Base-by-base conservation (phyloP, 805 yeast genomes). In the Monosporozyma aquatica region DNA sequence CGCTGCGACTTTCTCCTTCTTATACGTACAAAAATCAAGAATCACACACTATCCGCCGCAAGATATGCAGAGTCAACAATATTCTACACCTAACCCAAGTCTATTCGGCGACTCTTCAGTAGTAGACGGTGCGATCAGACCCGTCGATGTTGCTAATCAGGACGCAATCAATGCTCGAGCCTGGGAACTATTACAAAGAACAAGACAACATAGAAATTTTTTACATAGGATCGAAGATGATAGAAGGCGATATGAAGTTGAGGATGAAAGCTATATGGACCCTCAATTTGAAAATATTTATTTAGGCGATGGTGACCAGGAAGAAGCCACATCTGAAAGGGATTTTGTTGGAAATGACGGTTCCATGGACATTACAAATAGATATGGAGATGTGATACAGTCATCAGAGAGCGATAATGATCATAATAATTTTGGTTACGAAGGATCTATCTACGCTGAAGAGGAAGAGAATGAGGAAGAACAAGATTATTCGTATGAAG, bases 111-210 rank as follows among this genome's bases (percentile, higher is more conserved):
- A 38, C n/a, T 27, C 14, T 15, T 28, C 37, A 14, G 11, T 13
- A 10, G 45, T 7, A 32, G 18, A 10, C 18, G 35, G 23, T 9
- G 41, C 7, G 5, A 32, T 32, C 10, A 47, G 59, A 38, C 42
- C 49, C 27, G 40, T 56, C 26, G 39, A 52, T 9, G 39, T 46
- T 18, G 44, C 46, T 7, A 54, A 53, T 17, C 56, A 53, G 33
- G 50, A 55, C 18, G 44, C 50, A 7, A 58, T 61, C 18, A 59
- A 61, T 37, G 58, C 51, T 34, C 46, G 63, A 34, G 65, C 65
- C 3, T 38, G 52, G 20, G 46, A 49, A 11, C 43, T 61, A 18
- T 42, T 61, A 23, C 59, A 58, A 38, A 50, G 62, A 35, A 61
- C 57, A 14, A 49, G 64, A 37, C 56, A 54, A 38, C 53, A 61